Percentiles rank a stretch among this genome's conserved stretches.
Conservation (phyloP, 2,329 filamentous ascomycete species). For the Grosmannia penicillata region DNA sequence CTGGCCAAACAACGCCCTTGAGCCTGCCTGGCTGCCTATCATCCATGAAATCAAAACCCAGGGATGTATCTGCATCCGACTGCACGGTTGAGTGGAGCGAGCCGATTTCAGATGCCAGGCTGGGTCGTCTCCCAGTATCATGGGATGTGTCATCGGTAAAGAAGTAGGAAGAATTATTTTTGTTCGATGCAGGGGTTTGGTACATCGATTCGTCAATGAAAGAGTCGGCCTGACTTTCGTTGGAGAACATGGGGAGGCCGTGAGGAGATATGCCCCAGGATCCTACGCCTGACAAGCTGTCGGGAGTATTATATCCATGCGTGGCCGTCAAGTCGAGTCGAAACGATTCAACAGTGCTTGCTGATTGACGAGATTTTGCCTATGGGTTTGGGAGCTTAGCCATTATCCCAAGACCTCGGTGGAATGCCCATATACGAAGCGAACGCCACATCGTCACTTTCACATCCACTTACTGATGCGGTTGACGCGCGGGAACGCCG, state of each 20-base stretch:
- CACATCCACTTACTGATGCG: constrained; percentile 10
- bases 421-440: no score
- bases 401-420: no score
- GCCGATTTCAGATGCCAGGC: constrained; percentile 16
- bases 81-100: constrained; percentile 13
- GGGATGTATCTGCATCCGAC: constrained; percentile 12
- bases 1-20: constrained; percentile 61
- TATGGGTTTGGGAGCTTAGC: no score
- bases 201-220: constrained; percentile 10
- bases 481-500: constrained; percentile 12
- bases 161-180: constrained; percentile 7
- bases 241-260: constrained; percentile 1
- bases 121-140: constrained; percentile 9
- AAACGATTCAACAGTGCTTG: not conserved
- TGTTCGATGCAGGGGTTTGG: constrained; percentile 11
- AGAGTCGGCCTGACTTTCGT: constrained; percentile 5
- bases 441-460: no score
- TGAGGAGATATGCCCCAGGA: constrained; percentile 11
- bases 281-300: constrained; percentile 2
- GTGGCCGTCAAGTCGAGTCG: not conserved
- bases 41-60: constrained; percentile 8
- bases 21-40: constrained; percentile 29
- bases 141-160: not conserved
- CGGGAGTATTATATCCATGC: constrained; percentile 1
- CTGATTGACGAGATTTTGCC: constrained; percentile 1